Evolutionary conservation across 768 basidiomycete genomes (phyloP).

Genomic region (Phlebiopsis flavidoalba): DNA sequence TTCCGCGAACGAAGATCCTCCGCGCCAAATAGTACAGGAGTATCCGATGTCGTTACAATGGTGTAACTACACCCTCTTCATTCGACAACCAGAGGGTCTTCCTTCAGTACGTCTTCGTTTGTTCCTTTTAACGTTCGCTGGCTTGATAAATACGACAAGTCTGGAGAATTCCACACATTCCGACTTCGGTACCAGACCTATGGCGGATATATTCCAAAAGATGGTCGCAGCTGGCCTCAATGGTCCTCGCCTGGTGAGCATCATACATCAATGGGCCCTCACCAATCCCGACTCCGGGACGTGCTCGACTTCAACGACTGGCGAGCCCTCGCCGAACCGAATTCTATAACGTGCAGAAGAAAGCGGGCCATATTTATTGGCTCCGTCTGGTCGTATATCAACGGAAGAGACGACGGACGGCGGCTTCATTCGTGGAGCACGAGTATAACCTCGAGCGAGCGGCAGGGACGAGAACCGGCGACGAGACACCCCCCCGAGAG

Average conservation of each 20-base stretch:
- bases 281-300: conserved; percentile 70
- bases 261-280: conserved; percentile 82
- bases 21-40: conserved; percentile 20
- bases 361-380: conserved; percentile 75
- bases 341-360: conserved; percentile 71
- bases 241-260: conserved; percentile 49
- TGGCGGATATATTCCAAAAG: conserved; percentile 85
- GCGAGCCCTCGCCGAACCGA: conserved; percentile 60
- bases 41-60: conserved; percentile 38
- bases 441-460: conserved; percentile 52
- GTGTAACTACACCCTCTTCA: conserved; percentile 70
- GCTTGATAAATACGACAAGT: conserved; percentile 39
- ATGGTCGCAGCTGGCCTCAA: conserved; percentile 79
- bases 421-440: conserved; percentile 69
- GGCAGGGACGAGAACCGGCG: conserved; percentile 79
- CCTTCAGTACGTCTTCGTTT: conserved; percentile 47
- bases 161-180: conserved; percentile 84
- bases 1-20: conserved; percentile 15
- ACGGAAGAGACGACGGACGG: conserved; percentile 80
- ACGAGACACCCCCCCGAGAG: conserved; percentile 64
- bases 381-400: conserved; percentile 71
- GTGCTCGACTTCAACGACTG: conserved; percentile 70
- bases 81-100: conserved; percentile 70
- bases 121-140: background rate
- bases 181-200: conserved; percentile 68